A percentile compares a stretch with the other conserved stretches of the same genome.
Evolutionary conservation across 768 basidiomycete genomes (phyloP).

Genomic region (Trametes punicea): DNA sequence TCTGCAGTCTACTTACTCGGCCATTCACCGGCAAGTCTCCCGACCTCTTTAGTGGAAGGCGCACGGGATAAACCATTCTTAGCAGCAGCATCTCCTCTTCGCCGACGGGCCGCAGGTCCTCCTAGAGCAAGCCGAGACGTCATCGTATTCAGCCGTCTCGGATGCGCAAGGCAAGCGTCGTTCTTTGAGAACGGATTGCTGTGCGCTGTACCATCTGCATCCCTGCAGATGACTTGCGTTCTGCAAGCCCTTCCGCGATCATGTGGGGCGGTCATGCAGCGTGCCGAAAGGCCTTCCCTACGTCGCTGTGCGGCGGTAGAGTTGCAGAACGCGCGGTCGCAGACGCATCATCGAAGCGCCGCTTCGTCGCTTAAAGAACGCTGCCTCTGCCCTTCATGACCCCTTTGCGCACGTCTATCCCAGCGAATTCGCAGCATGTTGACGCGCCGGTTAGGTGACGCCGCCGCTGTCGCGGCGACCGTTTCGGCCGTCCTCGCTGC

Average conservation of each 20-base stretch:
- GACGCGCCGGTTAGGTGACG: conserved; percentile 5
- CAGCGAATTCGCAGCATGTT: conserved; percentile 1
- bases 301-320: background rate
- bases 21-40: conserved; percentile 4
- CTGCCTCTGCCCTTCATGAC: background rate
- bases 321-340: background rate
- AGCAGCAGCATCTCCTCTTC: conserved; percentile 1
- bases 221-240: conserved; percentile 1
- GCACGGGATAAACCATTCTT: background rate
- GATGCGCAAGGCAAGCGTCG: conserved; percentile 10
- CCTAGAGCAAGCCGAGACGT: background rate
- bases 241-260: background rate
- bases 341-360: background rate
- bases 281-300: background rate
- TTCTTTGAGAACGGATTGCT: background rate
- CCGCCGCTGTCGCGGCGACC: background rate
- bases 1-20: background rate
- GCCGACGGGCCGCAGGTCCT: conserved; percentile 11
- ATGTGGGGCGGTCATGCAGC: conserved; percentile 6
- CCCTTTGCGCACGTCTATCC: background rate
- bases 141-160: background rate
- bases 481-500: conserved; percentile 16
- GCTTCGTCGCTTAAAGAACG: background rate
- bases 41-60: background rate
- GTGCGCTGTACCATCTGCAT: conserved; percentile 2